Base-by-base conservation (phyloP, 164 flowering plant genomes). In the Malania oleifera region DNA sequence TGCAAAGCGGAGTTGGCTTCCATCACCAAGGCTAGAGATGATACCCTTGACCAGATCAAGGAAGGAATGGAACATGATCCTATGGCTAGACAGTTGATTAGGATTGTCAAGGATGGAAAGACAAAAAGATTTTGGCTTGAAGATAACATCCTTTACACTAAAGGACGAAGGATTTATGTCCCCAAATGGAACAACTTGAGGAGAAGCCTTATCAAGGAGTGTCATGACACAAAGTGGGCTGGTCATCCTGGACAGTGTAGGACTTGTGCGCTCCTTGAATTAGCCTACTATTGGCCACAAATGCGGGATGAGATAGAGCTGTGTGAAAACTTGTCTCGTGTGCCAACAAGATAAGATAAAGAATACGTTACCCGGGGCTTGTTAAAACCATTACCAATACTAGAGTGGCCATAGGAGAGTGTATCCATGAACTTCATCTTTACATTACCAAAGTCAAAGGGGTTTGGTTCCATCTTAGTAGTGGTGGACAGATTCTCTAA, bases 201-300 rank as follows among this genome's bases (percentile, higher is more conserved):
- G 12, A 24, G 8, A 7, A 2, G 27, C 7, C 14, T 63, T 0
- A 7, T 55, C 1, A 14, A 26, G 3, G 61, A 55, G 54, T 43
- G 45, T 15, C 55, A 63, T 19, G 39, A 55, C 37, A 29, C 47
- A 0, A 22, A 23, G 7, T 63, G 55, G 67, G 59, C 49, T 13
- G 52, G 59, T 0, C 71, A 62, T 39, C 57, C 35, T 9, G 49
- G 63, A 0, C 8, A 6, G 8, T 19, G 47, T 7, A 35, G 39
- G 17, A 49, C 50, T 0, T 8, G 15, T 8, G 50, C 61, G 3
- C 19, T 26, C 1, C 3, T 64, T 7, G 13, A 28, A 28, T 20
- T 22, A 6, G 15, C 10, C 0, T 59, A 56, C 13, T 62, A 22
- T 34, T 65, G 49, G 52, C 63, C 70, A 0, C 2, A 56, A 0